Conservation (phyloP, 2,329 filamentous ascomycete species). For the Phialemoniopsis sp. region DNA sequence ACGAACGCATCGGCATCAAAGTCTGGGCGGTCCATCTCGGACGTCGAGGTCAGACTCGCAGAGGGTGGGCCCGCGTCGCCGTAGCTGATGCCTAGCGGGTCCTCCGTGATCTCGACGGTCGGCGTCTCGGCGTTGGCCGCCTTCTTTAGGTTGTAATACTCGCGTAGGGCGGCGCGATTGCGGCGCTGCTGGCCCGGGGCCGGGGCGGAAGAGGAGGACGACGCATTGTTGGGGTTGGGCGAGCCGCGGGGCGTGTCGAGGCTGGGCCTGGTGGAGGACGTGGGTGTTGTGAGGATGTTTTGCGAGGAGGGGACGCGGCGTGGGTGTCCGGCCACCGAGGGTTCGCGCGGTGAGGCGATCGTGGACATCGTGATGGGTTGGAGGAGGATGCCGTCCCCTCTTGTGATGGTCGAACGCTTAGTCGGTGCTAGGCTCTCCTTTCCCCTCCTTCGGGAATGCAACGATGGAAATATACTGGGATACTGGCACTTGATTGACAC, state of each 20-base stretch:
- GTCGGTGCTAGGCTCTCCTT: too few relatives aligned
- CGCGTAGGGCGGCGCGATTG: slow-evolving; percentile 83
- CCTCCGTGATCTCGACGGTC: slow-evolving; percentile 38
- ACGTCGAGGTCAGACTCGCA: slow-evolving; percentile 41
- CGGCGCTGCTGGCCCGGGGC: slow-evolving; percentile 16
- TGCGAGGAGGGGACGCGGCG: slow-evolving; percentile 48
- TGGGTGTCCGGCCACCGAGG: slow-evolving; percentile 48
- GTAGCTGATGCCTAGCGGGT: slow-evolving; percentile 12
- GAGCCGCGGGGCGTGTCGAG: slow-evolving; percentile 60
- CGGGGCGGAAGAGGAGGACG: slow-evolving; percentile 14
- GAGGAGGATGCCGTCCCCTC: too few relatives aligned
- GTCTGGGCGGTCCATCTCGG: slow-evolving; percentile 68
- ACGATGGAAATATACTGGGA: too few relatives aligned
- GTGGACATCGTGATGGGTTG: slow-evolving; percentile 50
- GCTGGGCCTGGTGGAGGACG: slow-evolving; percentile 72
- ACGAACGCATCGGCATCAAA: slow-evolving; percentile 75
- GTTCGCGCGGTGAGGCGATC: slow-evolving; percentile 59
- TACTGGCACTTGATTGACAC: too few relatives aligned
- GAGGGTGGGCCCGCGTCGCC: slow-evolving; percentile 19
- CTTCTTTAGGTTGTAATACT: slow-evolving; percentile 85
- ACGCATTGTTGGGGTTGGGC: slow-evolving; percentile 34
- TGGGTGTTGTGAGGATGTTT: slow-evolving; percentile 53
- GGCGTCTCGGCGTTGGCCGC: slow-evolving; percentile 27
- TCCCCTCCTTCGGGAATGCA: too few relatives aligned
- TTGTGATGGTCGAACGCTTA: too few relatives aligned